Conservation (phyloP, 1,139 yeast genomes). For the Meyerozyma sp. region DNA sequence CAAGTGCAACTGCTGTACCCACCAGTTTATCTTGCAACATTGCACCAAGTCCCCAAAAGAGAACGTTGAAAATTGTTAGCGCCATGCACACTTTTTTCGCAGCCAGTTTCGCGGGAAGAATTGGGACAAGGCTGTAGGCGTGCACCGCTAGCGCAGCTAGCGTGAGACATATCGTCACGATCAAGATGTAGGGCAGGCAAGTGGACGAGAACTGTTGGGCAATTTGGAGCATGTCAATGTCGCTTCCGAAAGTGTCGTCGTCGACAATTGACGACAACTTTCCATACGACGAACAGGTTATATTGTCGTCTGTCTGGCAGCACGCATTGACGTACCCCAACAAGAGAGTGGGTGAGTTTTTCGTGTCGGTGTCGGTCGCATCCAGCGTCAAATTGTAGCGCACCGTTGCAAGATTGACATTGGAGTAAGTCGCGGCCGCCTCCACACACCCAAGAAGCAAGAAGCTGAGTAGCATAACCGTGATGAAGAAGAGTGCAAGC, state of each 20-base stretch:
- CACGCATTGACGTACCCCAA: background rate
- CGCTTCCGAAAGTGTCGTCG: slow-evolving; percentile 16
- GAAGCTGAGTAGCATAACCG: slow-evolving; percentile 10
- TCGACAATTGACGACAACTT: slow-evolving; percentile 17
- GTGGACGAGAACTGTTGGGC: slow-evolving; percentile 39
- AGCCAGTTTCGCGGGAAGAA: slow-evolving; percentile 38
- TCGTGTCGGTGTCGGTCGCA: background rate
- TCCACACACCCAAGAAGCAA: slow-evolving; percentile 11
- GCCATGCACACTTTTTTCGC: slow-evolving; percentile 28
- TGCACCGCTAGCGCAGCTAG: slow-evolving; percentile 35
- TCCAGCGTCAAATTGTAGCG: slow-evolving; percentile 2
- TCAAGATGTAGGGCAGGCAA: slow-evolving; percentile 51
- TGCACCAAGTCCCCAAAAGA: slow-evolving; percentile 66
- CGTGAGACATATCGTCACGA: slow-evolving; percentile 43
- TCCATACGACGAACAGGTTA: slow-evolving; percentile 29
- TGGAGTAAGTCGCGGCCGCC: slow-evolving; percentile 7
- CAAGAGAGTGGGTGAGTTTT: background rate
- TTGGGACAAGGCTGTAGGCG: slow-evolving; percentile 43
- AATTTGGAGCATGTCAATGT: slow-evolving; percentile 35
- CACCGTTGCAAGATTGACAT: slow-evolving; percentile 8
- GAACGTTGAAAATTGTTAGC: slow-evolving; percentile 30
- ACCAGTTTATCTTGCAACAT: slow-evolving; percentile 65
- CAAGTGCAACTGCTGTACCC: slow-evolving; percentile 36
- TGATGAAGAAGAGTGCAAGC: slow-evolving; percentile 6
- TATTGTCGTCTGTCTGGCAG: background rate